Base-by-base conservation (phyloP, 805 yeast species). In the Diddensiella santjacobensis region DNA sequence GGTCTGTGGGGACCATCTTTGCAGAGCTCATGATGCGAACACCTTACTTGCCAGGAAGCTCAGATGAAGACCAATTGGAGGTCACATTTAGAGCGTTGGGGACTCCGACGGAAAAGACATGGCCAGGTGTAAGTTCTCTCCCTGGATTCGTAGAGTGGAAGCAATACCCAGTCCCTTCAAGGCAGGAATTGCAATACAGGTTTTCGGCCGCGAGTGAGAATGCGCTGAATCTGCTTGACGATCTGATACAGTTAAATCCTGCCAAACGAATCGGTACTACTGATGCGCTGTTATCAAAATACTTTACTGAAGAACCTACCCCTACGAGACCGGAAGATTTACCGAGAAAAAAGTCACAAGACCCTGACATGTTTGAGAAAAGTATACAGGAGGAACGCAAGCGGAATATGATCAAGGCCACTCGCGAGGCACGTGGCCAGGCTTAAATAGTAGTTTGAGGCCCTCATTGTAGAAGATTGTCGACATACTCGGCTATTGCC, bases 1-100 rank as follows among this genome's bases (percentile, higher is more conserved):
- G 99, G 99, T 91, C 98, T 0, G 86, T 90, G 3, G 99, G 99
- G 1, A 80, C 89, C 31, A 91, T 93, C 2, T 93, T 93, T 71
- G 98, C 98, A 0, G 99, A 93, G 60, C 69, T 93, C 57, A 88
- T 93, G 96, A 72, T 93, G 56, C 74, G 99, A 61, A 87, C 87
- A 2, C 99, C 99, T 1, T 93, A 93, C 65, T 68, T 95, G 40
- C 96, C 99, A 0, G 99, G 98, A 1, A 81, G 80, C 57, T 88
- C 86, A 55, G 99, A 93, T 64, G 65, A 80, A 1, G 96, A 90
- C 61, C 99, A 93, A 64, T 67, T 90, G 35, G 95, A 85, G 42
- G 85, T 89, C n/a, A 93, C 98, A 0, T 91, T 93, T 64, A 80
- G 87, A 60, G 99, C 98, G 0, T 69, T 91, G 50, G 99, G 99